Evolutionary conservation across 495 filamentous ascomycete species (phyloP).

Genomic region (Sabuloglossum arenarium): DNA sequence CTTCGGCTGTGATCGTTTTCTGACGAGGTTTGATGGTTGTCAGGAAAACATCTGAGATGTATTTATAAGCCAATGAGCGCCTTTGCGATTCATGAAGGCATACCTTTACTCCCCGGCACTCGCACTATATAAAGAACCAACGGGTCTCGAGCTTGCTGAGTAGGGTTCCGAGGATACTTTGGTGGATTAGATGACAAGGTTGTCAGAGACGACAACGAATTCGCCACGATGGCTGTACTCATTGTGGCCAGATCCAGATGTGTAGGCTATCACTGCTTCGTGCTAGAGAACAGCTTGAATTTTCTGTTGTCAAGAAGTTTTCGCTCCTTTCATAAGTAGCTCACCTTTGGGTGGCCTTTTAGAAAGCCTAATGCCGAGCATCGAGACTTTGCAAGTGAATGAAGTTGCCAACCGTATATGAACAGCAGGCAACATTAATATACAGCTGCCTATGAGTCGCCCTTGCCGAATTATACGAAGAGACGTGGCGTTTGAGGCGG

Average conservation of each 20-base stretch:
- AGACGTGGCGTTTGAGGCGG: background rate
- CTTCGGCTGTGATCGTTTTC: slow-evolving; percentile 71
- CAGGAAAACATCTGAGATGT: slow-evolving; percentile 71
- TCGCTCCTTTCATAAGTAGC: background rate
- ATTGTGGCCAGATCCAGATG: slow-evolving; percentile 7
- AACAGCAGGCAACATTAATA: background rate
- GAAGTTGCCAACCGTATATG: background rate
- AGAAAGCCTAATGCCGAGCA: background rate
- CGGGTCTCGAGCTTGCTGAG: slow-evolving; percentile 37
- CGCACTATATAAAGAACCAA: slow-evolving; percentile 76
- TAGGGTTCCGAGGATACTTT: slow-evolving; percentile 55
- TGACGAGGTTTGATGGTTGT: slow-evolving; percentile 70
- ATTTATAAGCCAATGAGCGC: background rate
- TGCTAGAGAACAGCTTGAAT: background rate
- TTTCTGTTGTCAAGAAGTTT: background rate
- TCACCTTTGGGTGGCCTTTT: background rate
- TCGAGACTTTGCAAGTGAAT: background rate
- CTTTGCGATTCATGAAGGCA: slow-evolving; percentile 6
- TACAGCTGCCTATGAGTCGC: background rate
- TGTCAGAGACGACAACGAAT: slow-evolving; percentile 61
- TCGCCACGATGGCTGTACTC: slow-evolving; percentile 44
- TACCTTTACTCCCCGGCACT: slow-evolving; percentile 80
- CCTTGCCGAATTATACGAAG: background rate
- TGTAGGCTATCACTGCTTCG: background rate
- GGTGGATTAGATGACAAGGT: slow-evolving; percentile 72